These are phyloP conservation scores for Handroanthus guayacan DNA, from an alignment of 257 asterid species.

Conservation along the genomic window DNA sequence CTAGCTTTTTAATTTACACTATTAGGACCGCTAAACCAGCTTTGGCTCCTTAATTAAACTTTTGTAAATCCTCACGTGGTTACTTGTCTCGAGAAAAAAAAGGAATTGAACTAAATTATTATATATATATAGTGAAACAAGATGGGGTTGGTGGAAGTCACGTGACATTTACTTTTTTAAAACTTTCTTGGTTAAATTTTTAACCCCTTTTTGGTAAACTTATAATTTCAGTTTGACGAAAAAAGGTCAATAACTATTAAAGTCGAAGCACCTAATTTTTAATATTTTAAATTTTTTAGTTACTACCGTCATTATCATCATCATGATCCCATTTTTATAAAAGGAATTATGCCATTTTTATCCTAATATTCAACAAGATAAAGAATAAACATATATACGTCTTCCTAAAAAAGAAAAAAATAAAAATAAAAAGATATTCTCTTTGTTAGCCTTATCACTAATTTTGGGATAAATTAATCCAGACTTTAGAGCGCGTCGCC, in stretches of 20 bases:
- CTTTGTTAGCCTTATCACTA: too few species aligned
- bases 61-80: not conserved
- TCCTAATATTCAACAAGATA: too few species aligned
- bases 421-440: too few species aligned
- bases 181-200: constrained; percentile 1
- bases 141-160: constrained; percentile 31
- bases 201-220: not conserved
- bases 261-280: not conserved
- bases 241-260: not conserved
- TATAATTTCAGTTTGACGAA: not conserved
- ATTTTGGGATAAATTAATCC: too few species aligned
- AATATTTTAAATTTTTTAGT: not conserved
- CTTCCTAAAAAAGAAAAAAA: too few species aligned
- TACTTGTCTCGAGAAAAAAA: constrained; percentile 26
- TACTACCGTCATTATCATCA: too few species aligned
- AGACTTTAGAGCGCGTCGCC: too few species aligned
- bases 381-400: too few species aligned
- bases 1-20: constrained; percentile 10
- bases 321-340: too few species aligned
- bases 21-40: constrained; percentile 5
- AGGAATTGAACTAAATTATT: not conserved
- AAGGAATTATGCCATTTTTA: too few species aligned
- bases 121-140: not conserved
- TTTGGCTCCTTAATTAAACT: not conserved
- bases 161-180: constrained; percentile 22